Evolutionary conservation across 1,284 basidiomycete species (phyloP), one percentile per base, ranked within the genome.

Genomic region (Neonothopanus nambi): DNA sequence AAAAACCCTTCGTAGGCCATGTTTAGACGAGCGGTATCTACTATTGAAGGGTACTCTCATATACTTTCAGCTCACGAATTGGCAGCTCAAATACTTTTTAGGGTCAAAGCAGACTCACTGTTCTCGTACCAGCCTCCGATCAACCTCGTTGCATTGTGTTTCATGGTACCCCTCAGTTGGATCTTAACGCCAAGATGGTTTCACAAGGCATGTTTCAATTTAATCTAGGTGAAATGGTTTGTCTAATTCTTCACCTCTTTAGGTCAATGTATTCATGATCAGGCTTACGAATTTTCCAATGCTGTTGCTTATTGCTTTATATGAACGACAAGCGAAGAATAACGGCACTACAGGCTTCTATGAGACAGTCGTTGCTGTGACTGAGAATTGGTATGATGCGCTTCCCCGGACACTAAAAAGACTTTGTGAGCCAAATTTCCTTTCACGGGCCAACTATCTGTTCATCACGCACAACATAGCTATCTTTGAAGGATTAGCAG

Each of bases 81-180:
- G 59, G 70, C 61, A 69, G 49, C n/a, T 15, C 23, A 15, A 43
- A 20, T 48, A 17, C 43, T 55, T 23, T 53, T 28, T 46, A 91
- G 89, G 12, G 89, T 93, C 47, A 92, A 91, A 62, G 86, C 87
- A 46, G 95, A 97, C 65, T 93, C 86, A 2, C 71, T 98, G 13
- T 97, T 97, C 69, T 93, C 91, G 26, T 98, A 97, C 65, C 92
- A 95, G 63, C 89, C 95, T 1, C 95, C 95, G 0, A 75, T 97
- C 62, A 96, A 95, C 68, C 70, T 96, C 4, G 59, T 93, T 39
- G 93, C 93, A 0, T 71, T 95, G 11, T 83, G 84, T 48, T 73
- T 94, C 56, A 89, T 96, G 80, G 77, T 92, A 57, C 93, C 93
- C 0, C 78, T 89, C 26, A 91, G 87, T 59, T 93, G 90, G 64